A percentile compares a stretch with the other conserved stretches of the same genome.
phyloP scores from a whole-genome alignment of 768 basidiomycete genomes.

The Xerocomellus intermedius region DNA sequence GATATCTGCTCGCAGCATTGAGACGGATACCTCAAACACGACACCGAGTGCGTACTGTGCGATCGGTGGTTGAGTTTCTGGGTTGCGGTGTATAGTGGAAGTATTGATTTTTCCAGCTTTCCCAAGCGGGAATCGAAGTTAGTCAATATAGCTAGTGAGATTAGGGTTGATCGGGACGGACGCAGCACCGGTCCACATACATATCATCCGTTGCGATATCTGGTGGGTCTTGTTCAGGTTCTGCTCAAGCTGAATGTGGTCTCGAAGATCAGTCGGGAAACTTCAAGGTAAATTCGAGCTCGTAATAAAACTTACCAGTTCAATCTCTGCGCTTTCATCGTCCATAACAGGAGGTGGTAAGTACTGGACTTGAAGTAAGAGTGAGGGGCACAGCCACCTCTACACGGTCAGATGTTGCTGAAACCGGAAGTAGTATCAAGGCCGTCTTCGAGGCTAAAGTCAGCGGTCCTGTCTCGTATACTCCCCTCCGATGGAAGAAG shows the following conservation, averaged over 20 bases:
- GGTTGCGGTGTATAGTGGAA: conserved; percentile 77
- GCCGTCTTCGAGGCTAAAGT: too few relatives aligned
- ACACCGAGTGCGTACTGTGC: conserved; percentile 52
- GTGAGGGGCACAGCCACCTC: background rate
- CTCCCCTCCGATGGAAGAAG: too few relatives aligned
- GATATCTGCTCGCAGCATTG: conserved; percentile 54
- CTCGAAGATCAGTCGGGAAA: background rate
- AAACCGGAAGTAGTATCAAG: too few relatives aligned
- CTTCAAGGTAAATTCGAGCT: background rate
- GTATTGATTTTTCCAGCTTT: conserved; percentile 81
- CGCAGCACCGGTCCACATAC: conserved; percentile 41
- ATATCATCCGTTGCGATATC: conserved; percentile 83
- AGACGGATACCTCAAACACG: background rate
- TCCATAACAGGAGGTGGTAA: conserved; percentile 17
- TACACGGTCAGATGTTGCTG: too few relatives aligned
- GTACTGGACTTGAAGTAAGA: background rate
- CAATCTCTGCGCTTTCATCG: conserved; percentile 29
- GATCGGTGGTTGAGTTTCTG: conserved; percentile 71
- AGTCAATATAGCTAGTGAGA: conserved; percentile 67
- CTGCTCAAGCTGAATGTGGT: conserved; percentile 68
- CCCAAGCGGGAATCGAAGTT: conserved; percentile 82
- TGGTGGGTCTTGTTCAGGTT: conserved; percentile 84
- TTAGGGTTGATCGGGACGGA: conserved; percentile 19
- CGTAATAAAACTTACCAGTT: conserved; percentile 10
- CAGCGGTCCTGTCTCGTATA: too few relatives aligned